Evolutionary conservation across 768 basidiomycete species (phyloP).

Genomic region (Rhodotorula toruloides): DNA sequence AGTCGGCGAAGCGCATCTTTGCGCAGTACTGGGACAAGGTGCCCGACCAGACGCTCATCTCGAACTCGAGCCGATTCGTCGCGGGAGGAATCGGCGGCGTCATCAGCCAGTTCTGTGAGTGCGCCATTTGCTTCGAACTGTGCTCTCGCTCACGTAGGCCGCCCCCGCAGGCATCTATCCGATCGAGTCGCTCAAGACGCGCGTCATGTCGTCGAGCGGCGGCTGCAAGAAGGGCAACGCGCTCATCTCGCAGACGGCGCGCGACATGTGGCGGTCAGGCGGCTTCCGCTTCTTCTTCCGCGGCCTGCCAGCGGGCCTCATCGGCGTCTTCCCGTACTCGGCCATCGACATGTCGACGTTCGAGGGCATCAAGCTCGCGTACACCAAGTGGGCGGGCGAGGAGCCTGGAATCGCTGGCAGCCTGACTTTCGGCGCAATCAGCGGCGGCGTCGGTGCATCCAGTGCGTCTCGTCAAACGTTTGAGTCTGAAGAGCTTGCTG

Average conservation of each 20-base stretch:
- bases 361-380: constrained; percentile 87
- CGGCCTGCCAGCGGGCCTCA: constrained; percentile 79
- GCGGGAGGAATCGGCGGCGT: constrained; percentile 96
- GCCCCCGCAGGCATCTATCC: constrained; percentile 75
- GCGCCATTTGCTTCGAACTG: not conserved
- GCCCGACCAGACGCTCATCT: constrained; percentile 79
- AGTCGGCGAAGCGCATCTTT: constrained; percentile 90
- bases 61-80: constrained; percentile 83
- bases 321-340: constrained; percentile 87
- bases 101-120: constrained; percentile 77
- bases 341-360: constrained; percentile 86
- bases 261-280: constrained; percentile 70
- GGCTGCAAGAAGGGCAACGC: constrained; percentile 46
- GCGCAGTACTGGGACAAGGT: constrained; percentile 87
- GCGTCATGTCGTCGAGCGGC: constrained; percentile 88
- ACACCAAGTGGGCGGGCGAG: constrained; percentile 74
- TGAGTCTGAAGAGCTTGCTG: not conserved
- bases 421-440: constrained; percentile 54
- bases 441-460: constrained; percentile 35
- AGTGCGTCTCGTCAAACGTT: constrained; percentile 7
- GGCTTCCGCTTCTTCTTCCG: constrained; percentile 81
- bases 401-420: constrained; percentile 75
- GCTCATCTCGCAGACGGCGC: constrained; percentile 58
- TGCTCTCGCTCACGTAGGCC: not conserved
- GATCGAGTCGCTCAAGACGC: constrained; percentile 94